These are phyloP conservation scores for Anisodus tanguticus DNA, from an alignment of 257 asterid species.

Conservation along the genomic window DNA sequence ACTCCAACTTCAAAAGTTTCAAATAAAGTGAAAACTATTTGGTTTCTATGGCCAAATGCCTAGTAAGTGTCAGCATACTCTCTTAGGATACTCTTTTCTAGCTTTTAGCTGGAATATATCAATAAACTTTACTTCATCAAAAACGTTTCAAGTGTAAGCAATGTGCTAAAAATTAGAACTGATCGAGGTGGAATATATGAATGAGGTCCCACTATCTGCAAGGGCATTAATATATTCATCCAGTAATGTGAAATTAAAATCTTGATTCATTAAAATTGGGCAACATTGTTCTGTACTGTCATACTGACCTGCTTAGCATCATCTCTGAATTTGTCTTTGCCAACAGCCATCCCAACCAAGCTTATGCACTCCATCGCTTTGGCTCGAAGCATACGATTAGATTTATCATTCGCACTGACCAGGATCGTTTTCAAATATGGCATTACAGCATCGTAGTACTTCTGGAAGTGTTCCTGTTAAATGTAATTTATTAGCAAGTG, in stretches of 20 bases:
- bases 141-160: not conserved
- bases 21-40: no score
- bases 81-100: not conserved
- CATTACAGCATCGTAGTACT: slow-evolving; percentile 90
- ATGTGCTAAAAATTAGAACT: not conserved
- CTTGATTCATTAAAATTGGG: not conserved
- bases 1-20: no score
- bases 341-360: slow-evolving; percentile 98
- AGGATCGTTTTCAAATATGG: slow-evolving; percentile 90
- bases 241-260: slow-evolving; percentile 3
- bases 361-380: slow-evolving; percentile 98
- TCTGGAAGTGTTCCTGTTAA: slow-evolving; percentile 79
- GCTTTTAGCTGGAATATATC: not conserved
- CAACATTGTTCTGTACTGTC: not conserved
- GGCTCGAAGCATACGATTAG: slow-evolving; percentile 97
- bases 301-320: slow-evolving; percentile 84
- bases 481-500: slow-evolving; percentile 31
- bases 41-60: no score
- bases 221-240: not conserved
- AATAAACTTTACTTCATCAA: slow-evolving; percentile 8
- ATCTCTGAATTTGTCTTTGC: slow-evolving; percentile 82
- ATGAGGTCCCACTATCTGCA: not conserved
- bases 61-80: not conserved
- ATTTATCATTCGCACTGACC: slow-evolving; percentile 84
- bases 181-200: not conserved